phyloP scores from a whole-genome alignment of 129 eudicot genomes.

The Artemisia tridentata region DNA sequence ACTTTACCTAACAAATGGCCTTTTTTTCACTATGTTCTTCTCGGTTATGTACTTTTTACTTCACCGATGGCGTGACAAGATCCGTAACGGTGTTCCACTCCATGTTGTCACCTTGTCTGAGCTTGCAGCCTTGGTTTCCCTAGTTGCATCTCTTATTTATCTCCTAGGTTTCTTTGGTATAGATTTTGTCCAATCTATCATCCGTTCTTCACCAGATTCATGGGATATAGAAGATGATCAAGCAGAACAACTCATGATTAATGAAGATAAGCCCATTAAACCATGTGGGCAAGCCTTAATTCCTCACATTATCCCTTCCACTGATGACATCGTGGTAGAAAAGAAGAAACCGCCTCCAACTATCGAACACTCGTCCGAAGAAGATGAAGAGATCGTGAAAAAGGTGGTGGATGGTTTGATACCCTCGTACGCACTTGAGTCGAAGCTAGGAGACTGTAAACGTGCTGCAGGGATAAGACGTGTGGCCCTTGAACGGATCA shows the following conservation, averaged over 20 bases:
- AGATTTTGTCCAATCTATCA: slow-evolving; percentile 55
- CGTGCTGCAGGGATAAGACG: slow-evolving; percentile 52
- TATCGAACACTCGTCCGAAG: slow-evolving; percentile 11
- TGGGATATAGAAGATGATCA: slow-evolving; percentile 36
- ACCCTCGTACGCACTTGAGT: slow-evolving; percentile 52
- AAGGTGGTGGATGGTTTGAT: slow-evolving; percentile 41
- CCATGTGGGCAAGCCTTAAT: slow-evolving; percentile 24
- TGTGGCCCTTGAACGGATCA: slow-evolving; percentile 40
- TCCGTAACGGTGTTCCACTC: slow-evolving; percentile 65
- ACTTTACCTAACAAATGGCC: slow-evolving; percentile 51
- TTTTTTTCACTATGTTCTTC: slow-evolving; percentile 64
- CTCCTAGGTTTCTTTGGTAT: slow-evolving; percentile 73
- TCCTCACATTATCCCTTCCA: slow-evolving; percentile 16
- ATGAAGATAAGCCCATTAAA: slow-evolving; percentile 25
- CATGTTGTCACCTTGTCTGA: slow-evolving; percentile 65
- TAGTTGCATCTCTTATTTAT: slow-evolving; percentile 54
- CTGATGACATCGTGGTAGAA: neutral
- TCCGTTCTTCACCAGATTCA: slow-evolving; percentile 35
- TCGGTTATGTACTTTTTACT: slow-evolving; percentile 69
- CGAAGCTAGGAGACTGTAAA: slow-evolving; percentile 54
- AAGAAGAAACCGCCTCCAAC: slow-evolving; percentile 11
- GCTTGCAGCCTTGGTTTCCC: slow-evolving; percentile 45
- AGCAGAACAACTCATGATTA: slow-evolving; percentile 22
- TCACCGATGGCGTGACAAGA: slow-evolving; percentile 77
- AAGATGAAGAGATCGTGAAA: slow-evolving; percentile 50